Evolutionary conservation across 1,284 basidiomycete genomes (phyloP), one percentile per base, ranked within the genome.

Genomic region (Trametes hirsuta): DNA sequence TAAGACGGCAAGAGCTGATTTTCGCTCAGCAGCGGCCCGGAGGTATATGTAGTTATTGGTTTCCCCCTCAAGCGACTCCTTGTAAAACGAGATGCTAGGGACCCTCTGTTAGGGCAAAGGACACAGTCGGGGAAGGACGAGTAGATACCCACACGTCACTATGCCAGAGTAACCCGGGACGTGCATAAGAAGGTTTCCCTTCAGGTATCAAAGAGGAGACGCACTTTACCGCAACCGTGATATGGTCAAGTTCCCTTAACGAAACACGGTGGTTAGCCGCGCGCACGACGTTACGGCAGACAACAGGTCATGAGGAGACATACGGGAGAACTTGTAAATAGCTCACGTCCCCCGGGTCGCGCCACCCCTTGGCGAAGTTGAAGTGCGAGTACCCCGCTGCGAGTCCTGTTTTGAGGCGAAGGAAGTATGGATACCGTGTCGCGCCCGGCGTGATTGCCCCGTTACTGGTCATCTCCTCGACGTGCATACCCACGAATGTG

Each of bases 61-160:
- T 15, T 61, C 59, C 10, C 59, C 59, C 4, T 25, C 54, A 21
- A 57, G 10, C 6, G 21, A 36, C 35, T 61, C 59, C 42, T 57
- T 61, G 46, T 56, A 61, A 40, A 61, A 57, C 12, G 59, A 61
- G 22, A 61, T 54, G 37, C 54, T 56, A 35, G 15, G 15, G 30
- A 18, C n/a, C n/a, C 34, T 9, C 18, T 3, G 6, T 4, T 14
- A 37, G 10, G 15, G 18, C 36, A 18, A 14, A 3, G n/a, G 15
- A 4, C 4, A 4, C 22, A 30, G 5, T 24, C 14, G 8, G 25
- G 3, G 30, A 14, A 40, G 24, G 30, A 15, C 8, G n/a, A 6
- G 30, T 11, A 1, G 30, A 36, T 24, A 40, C 58, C 30, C 41
- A 59, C 58, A 59, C 35, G 42, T 59, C 58, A 44, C 58, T 59